Evolutionary conservation across 352 stramenopile genomes (phyloP), one percentile per base, ranked within the genome.

Genomic region (Globisporangium rhizosaccharum): DNA sequence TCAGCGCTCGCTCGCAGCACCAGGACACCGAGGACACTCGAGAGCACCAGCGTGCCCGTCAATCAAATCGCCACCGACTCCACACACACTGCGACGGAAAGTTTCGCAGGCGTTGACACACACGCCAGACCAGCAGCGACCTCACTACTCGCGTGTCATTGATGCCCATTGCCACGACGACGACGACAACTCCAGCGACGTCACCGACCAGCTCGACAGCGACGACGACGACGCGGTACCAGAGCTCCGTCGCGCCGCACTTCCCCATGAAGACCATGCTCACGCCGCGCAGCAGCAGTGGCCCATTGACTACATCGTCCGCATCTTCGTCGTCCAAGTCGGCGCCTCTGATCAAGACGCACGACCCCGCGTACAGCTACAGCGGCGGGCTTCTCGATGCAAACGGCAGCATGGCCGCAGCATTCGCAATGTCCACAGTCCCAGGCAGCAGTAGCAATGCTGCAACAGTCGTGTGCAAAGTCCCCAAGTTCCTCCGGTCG

Each of bases 401-500:
- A 17, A 60, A 59, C 45, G 52, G 54, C 23, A 59, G 59, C 47
- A 59, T 65, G 39, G 53, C 59, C 4, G 47, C 52, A 17, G 59
- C 59, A 15, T 65, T 65, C 18, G 59, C 59, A 20, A 48, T 54
- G 23, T 51, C 57, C 9, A 65, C 62, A 3, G 48, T 51, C 6
- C 44, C 51, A 0, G 57, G 50, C 48, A 55, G 26, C 45, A 47
- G 20, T 51, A 62, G 58, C 51, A 51, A 36, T 9, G 36, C 51
- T 23, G 59, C 55, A 6, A 25, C 44, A 23, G 51, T 61, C n/a
- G 57, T 61, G 30, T 83, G 73, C 65, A 90, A 90, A 54, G 76
- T 92, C 39, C 85, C 84, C 63, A 91, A 92, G 68, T 94, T 94
- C 59, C 65, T 94, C 39, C 75, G 82, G 1, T 90, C 80, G 52